phyloP scores from a whole-genome alignment of 768 basidiomycete genomes.

The Panus rudis region DNA sequence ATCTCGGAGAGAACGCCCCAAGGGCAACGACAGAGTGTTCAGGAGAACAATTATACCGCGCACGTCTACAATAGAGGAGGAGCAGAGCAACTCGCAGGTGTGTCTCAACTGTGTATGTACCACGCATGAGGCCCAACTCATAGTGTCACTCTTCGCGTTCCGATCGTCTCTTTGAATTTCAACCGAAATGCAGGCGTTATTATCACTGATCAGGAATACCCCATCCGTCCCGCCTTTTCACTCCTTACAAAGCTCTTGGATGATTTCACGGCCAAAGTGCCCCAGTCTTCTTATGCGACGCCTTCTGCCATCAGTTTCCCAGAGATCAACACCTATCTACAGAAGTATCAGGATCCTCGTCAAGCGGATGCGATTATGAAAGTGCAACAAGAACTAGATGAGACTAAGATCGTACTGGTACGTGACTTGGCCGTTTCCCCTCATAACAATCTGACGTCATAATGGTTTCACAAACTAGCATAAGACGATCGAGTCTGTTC shows the following conservation, averaged over 20 bases:
- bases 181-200: conserved; percentile 86
- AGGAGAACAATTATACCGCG: conserved; percentile 89
- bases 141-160: conserved; percentile 15
- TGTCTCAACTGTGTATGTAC: conserved; percentile 17
- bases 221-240: conserved; percentile 93
- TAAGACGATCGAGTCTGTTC: conserved; percentile 97
- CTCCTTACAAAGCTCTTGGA: conserved; percentile 89
- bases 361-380: conserved; percentile 98
- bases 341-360: conserved; percentile 94
- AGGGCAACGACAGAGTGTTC: conserved; percentile 88
- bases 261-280: conserved; percentile 80
- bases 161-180: conserved; percentile 1
- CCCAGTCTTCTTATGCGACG: conserved; percentile 58
- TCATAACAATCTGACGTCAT: not conserved
- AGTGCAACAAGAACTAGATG: conserved; percentile 96
- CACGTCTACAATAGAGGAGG: conserved; percentile 91
- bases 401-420: conserved; percentile 97
- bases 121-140: not conserved
- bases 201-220: conserved; percentile 94
- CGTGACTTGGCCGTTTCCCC: conserved; percentile 24
- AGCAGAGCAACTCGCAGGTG: conserved; percentile 80
- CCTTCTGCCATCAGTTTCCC: conserved; percentile 71
- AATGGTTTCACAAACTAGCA: conserved; percentile 47
- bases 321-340: conserved; percentile 66
- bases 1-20: conserved; percentile 82